Conservation (phyloP, 2,329 filamentous ascomycete genomes). For the Fonsecaea pugnacius region DNA sequence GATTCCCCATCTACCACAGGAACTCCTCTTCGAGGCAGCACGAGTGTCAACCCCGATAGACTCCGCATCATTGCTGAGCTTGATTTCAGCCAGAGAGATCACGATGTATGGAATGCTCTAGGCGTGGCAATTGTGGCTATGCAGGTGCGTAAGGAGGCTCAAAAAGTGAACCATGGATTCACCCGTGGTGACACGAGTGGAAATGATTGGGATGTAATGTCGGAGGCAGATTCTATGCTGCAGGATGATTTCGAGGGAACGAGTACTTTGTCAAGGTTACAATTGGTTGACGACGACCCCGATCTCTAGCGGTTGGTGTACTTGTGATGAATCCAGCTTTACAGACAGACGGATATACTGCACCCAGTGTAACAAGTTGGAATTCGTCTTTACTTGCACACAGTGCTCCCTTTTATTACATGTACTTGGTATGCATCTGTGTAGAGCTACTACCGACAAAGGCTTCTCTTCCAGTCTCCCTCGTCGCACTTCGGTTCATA, state of each 20-base stretch:
- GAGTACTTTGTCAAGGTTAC: slow-evolving; percentile 18
- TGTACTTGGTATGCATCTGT: too few relatives aligned
- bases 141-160: slow-evolving; percentile 52
- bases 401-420: neutral
- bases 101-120: slow-evolving; percentile 65
- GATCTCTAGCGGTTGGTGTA: slow-evolving; percentile 20
- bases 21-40: neutral
- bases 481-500: too few relatives aligned
- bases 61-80: slow-evolving; percentile 56
- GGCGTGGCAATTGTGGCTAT: slow-evolving; percentile 61
- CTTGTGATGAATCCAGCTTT: neutral
- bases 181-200: slow-evolving; percentile 17
- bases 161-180: slow-evolving; percentile 24
- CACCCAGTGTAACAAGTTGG: neutral
- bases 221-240: slow-evolving; percentile 16
- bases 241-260: slow-evolving; percentile 20
- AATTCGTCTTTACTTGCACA: neutral
- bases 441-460: too few relatives aligned
- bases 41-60: slow-evolving; percentile 21
- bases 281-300: slow-evolving; percentile 24
- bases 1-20: slow-evolving; percentile 9
- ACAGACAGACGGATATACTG: neutral
- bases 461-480: too few relatives aligned
- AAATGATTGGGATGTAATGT: slow-evolving; percentile 20
- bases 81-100: slow-evolving; percentile 57